These are phyloP conservation scores for Mortierella sp. DNA, from an alignment of 371 early-diverging fungal species.

Conservation along the genomic window DNA sequence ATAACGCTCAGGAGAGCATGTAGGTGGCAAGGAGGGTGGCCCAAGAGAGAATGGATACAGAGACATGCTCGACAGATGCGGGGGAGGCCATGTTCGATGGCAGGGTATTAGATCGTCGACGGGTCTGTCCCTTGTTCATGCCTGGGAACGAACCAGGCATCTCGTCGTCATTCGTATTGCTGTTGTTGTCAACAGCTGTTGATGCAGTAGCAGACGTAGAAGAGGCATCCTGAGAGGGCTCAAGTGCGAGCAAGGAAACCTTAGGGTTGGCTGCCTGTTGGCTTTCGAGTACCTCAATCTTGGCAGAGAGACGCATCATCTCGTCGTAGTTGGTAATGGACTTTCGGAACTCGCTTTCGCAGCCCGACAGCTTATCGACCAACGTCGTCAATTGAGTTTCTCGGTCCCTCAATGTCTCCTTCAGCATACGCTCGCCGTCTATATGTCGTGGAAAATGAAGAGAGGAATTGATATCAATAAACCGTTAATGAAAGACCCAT, in stretches of 20 bases:
- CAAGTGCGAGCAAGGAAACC: not conserved
- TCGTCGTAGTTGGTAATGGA: slow-evolving; percentile 26
- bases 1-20: slow-evolving; percentile 38
- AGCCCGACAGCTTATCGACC: slow-evolving; percentile 28
- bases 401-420: slow-evolving; percentile 30
- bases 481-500: not conserved
- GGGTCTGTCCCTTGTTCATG: not conserved
- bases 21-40: slow-evolving; percentile 41
- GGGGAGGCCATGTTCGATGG: slow-evolving; percentile 4
- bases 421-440: slow-evolving; percentile 32
- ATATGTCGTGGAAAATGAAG: not conserved
- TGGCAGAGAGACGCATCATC: slow-evolving; percentile 7
- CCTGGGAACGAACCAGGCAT: slow-evolving; percentile 11
- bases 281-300: slow-evolving; percentile 7
- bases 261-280: not conserved
- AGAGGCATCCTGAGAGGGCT: not conserved
- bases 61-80: slow-evolving; percentile 27
- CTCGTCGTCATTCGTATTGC: not conserved
- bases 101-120: slow-evolving; percentile 8
- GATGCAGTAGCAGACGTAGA: not conserved
- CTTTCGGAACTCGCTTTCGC: slow-evolving; percentile 25
- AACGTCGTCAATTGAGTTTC: slow-evolving; percentile 28
- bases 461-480: not conserved
- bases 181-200: not conserved
- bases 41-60: slow-evolving; percentile 50